Percentiles rank a stretch among this genome's conserved stretches.
Conservation (phyloP, 345 rosid species). For the Eutrema heterophyllum region DNA sequence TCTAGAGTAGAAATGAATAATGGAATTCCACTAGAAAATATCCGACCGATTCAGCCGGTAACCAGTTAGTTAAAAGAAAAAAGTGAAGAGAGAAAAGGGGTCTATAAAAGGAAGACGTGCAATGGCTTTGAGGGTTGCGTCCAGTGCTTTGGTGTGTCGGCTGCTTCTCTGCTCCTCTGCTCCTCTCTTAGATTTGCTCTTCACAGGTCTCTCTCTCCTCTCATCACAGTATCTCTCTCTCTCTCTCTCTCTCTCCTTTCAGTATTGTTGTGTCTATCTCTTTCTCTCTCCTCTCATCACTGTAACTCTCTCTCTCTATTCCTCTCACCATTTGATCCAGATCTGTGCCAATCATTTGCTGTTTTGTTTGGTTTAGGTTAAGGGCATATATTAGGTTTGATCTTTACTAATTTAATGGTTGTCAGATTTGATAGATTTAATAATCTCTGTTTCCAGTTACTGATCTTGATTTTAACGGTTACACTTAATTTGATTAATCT, state of each 20-base stretch:
- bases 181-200: slow-evolving; percentile 4
- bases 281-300: no score
- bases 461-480: neutral
- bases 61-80: neutral
- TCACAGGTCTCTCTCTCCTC: slow-evolving; percentile 10
- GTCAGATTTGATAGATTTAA: neutral
- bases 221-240: neutral
- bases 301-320: neutral
- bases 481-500: neutral
- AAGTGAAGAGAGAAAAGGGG: neutral
- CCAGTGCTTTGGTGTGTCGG: slow-evolving; percentile 19
- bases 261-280: no score
- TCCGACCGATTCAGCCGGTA: slow-evolving; percentile 15
- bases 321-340: neutral
- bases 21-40: neutral
- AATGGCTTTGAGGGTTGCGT: slow-evolving; percentile 13
- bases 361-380: neutral
- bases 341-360: neutral
- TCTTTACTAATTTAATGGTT: neutral
- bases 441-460: neutral
- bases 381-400: neutral
- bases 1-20: neutral
- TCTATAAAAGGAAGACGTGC: slow-evolving; percentile 15
- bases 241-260: neutral
- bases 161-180: slow-evolving; percentile 11